Conservation (phyloP, 345 rosid genomes). For the Cochlearia excelsa region DNA sequence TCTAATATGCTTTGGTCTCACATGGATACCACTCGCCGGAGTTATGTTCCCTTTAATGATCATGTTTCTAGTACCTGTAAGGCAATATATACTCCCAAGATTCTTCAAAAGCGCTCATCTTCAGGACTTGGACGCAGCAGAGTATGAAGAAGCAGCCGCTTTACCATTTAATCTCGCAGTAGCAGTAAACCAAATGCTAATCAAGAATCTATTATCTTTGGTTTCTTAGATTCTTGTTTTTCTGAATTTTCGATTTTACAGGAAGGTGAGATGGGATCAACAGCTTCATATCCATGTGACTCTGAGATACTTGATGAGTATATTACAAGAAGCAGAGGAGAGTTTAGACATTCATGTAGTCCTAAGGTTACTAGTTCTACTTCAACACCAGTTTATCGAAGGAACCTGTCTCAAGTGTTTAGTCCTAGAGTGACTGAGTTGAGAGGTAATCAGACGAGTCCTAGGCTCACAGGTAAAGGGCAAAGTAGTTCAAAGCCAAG, state of each 20-base stretch:
- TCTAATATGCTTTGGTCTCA: slow-evolving; percentile 80
- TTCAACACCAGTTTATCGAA: slow-evolving; percentile 57
- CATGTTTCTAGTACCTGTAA: slow-evolving; percentile 86
- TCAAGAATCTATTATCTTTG: neutral
- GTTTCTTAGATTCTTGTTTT: neutral
- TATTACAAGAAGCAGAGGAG: slow-evolving; percentile 92
- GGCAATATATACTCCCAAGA: slow-evolving; percentile 82
- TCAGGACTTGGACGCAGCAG: slow-evolving; percentile 93
- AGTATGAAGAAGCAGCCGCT: slow-evolving; percentile 91
- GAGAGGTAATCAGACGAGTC: slow-evolving; percentile 57
- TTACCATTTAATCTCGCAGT: slow-evolving; percentile 60
- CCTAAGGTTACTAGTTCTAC: slow-evolving; percentile 72
- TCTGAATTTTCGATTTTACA: slow-evolving; percentile 8
- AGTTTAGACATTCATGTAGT: slow-evolving; percentile 69
- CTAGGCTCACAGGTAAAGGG: slow-evolving; percentile 40
- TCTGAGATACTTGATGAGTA: slow-evolving; percentile 78
- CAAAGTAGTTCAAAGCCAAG: slow-evolving; percentile 54
- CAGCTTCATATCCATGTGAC: slow-evolving; percentile 54
- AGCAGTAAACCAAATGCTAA: slow-evolving; percentile 8
- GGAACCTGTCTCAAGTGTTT: slow-evolving; percentile 37
- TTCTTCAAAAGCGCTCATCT: slow-evolving; percentile 87
- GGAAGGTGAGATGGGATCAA: slow-evolving; percentile 57
- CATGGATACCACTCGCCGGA: slow-evolving; percentile 97
- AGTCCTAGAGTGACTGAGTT: slow-evolving; percentile 72
- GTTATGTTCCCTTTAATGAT: slow-evolving; percentile 89